These are phyloP conservation scores for Penicillium psychrosexuale DNA, from an alignment of 2,329 filamentous ascomycete species.

Conservation along the genomic window DNA sequence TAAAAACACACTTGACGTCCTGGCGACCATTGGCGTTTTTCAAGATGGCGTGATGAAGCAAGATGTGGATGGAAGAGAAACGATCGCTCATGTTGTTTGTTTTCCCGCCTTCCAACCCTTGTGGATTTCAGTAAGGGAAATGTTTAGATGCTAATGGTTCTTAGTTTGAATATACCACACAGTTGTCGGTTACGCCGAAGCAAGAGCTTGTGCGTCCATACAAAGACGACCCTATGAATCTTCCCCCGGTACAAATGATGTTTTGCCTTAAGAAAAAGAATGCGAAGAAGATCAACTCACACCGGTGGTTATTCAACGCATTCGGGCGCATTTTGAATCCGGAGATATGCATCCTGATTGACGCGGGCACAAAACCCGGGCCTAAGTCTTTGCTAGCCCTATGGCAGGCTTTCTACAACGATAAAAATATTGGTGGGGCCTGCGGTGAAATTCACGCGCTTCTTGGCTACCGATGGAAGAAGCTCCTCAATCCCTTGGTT, in stretches of 20 bases:
- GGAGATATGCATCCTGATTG: slow-evolving; percentile 87
- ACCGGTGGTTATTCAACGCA: slow-evolving; percentile 94
- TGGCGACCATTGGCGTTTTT: slow-evolving; percentile 89
- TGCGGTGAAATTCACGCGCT: slow-evolving; percentile 98
- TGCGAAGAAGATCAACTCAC: slow-evolving; percentile 98
- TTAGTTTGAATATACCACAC: slow-evolving; percentile 90
- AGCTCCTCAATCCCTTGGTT: slow-evolving; percentile 87
- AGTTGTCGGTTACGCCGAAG: slow-evolving; percentile 86
- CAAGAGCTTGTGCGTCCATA: slow-evolving; percentile 89
- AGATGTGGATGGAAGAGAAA: slow-evolving; percentile 92
- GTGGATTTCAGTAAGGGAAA: background rate
- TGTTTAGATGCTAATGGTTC: slow-evolving; percentile 10
- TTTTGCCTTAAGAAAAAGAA: slow-evolving; percentile 98
- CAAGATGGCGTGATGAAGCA: slow-evolving; percentile 97
- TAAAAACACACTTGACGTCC: slow-evolving; percentile 84
- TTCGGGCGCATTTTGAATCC: slow-evolving; percentile 94
- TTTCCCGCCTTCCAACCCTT: background rate
- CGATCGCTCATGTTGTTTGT: slow-evolving; percentile 74
- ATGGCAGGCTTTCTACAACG: slow-evolving; percentile 98
- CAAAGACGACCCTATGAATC: slow-evolving; percentile 73
- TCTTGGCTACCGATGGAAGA: slow-evolving; percentile 80
- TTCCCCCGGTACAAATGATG: slow-evolving; percentile 95
- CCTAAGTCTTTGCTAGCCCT: slow-evolving; percentile 81
- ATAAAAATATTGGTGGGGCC: slow-evolving; percentile 92
- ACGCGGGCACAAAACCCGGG: slow-evolving; percentile 92